A percentile compares a stretch with the other conserved stretches of the same genome.
Evolutionary conservation across 23 red algal genomes (phyloP).

Genomic region (Gracilaria gracilis): DNA sequence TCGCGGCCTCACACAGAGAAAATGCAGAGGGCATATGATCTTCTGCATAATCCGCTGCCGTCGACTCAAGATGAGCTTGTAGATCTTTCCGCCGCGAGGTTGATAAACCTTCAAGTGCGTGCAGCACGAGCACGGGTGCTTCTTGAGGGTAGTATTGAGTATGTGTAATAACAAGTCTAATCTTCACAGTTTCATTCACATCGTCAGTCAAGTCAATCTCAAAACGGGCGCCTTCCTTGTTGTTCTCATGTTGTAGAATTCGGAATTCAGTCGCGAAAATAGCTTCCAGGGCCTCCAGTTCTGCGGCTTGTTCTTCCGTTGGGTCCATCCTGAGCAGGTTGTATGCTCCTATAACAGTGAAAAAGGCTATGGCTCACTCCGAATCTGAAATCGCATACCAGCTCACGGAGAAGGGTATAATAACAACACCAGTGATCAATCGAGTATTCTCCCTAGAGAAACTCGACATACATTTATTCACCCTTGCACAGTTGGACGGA

Average conservation of each 20-base stretch:
- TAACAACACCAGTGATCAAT: too few species aligned
- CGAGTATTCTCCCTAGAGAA: too few species aligned
- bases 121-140: conserved; percentile 39
- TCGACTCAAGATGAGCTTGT: conserved; percentile 39
- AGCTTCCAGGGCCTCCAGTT: conserved; percentile 80
- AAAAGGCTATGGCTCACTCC: background rate
- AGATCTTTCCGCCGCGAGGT: conserved; percentile 57
- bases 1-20: conserved; percentile 67
- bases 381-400: background rate
- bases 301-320: conserved; percentile 73
- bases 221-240: conserved; percentile 47
- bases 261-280: conserved; percentile 68
- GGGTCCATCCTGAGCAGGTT: conserved; percentile 38
- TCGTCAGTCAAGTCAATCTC: conserved; percentile 67
- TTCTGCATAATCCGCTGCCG: conserved; percentile 52
- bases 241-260: conserved; percentile 17
- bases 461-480: too few species aligned
- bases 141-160: conserved; percentile 73
- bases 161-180: conserved; percentile 52
- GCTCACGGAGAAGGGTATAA: too few species aligned
- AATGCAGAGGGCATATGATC: conserved; percentile 68
- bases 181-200: conserved; percentile 25
- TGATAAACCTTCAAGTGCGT: conserved; percentile 61
- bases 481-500: too few species aligned
- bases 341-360: background rate